Evolutionary conservation across 2,329 filamentous ascomycete species (phyloP).

Genomic region (Leptosphaerulina australis): DNA sequence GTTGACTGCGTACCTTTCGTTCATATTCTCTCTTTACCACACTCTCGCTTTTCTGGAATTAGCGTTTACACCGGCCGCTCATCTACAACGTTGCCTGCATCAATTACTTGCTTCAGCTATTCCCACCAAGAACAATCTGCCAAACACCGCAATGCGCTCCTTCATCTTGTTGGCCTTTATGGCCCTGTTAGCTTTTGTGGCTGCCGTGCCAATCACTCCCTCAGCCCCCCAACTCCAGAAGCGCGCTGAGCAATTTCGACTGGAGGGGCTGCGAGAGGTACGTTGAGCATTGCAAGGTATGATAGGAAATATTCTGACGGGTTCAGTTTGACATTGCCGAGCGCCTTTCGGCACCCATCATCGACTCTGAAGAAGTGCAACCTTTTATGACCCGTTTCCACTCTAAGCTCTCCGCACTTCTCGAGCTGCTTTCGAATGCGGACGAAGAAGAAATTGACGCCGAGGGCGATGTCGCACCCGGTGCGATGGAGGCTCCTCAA

Average conservation of each 20-base stretch:
- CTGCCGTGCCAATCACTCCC: slow-evolving; percentile 45
- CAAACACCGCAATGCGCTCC: slow-evolving; percentile 31
- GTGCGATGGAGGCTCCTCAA: slow-evolving; percentile 42
- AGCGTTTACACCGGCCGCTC: slow-evolving; percentile 8
- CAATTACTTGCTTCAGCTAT: neutral
- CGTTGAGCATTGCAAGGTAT: neutral
- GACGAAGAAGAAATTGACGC: slow-evolving; percentile 33
- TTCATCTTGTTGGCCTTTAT: slow-evolving; percentile 34
- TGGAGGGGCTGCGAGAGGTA: slow-evolving; percentile 46
- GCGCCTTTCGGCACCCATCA: slow-evolving; percentile 31
- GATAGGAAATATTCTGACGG: slow-evolving; percentile 15
- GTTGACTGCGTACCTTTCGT: slow-evolving; percentile 24
- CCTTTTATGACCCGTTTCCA: slow-evolving; percentile 32
- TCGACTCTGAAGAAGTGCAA: slow-evolving; percentile 20
- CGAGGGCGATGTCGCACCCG: slow-evolving; percentile 46
- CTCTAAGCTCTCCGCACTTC: slow-evolving; percentile 30
- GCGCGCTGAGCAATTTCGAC: slow-evolving; percentile 42
- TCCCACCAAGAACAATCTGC: neutral
- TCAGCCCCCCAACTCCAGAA: slow-evolving; percentile 41
- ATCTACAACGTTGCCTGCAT: neutral
- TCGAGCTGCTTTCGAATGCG: slow-evolving; percentile 19
- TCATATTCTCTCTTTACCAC: slow-evolving; percentile 19
- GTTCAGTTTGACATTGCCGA: slow-evolving; percentile 43
- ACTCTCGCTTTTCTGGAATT: slow-evolving; percentile 20
- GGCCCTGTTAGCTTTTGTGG: slow-evolving; percentile 33